These are phyloP conservation scores for Plenodomus lindquistii DNA, from an alignment of 2,329 filamentous ascomycete species.

Conservation along the genomic window DNA sequence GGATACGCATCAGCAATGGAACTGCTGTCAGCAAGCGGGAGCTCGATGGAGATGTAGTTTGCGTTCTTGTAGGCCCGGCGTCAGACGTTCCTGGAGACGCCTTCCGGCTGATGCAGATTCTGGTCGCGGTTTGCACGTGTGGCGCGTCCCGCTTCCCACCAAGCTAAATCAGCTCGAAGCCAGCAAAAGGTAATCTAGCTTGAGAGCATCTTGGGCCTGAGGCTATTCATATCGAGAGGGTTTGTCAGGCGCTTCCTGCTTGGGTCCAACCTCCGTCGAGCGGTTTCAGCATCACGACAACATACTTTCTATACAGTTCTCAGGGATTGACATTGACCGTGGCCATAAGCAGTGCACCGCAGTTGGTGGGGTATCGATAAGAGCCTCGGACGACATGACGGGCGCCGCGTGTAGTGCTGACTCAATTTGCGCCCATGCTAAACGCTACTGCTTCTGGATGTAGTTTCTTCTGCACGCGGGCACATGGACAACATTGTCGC, in stretches of 20 bases:
- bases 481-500: neutral
- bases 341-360: neutral
- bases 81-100: conserved; percentile 40
- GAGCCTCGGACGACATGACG: neutral
- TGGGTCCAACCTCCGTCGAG: conserved; percentile 4
- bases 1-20: conserved; percentile 40
- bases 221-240: conserved; percentile 16
- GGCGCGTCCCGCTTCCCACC: conserved; percentile 40
- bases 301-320: neutral
- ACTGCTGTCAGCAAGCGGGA: conserved; percentile 38
- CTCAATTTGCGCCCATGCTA: neutral
- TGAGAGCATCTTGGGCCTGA: conserved; percentile 18
- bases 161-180: conserved; percentile 28
- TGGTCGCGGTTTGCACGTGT: conserved; percentile 40
- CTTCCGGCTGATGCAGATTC: conserved; percentile 34
- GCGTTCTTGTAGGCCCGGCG: conserved; percentile 37
- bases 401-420: neutral
- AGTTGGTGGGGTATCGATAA: conserved; percentile 1
- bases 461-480: conserved; percentile 3
- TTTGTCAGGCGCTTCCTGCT: conserved; percentile 9
- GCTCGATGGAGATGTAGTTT: conserved; percentile 27
- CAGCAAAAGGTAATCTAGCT: conserved; percentile 25
- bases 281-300: neutral
- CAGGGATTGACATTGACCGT: neutral
- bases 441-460: neutral